Percentiles rank a stretch among this genome's conserved stretches.
phyloP scores from a whole-genome alignment of 345 rosid genomes.

The Euphorbia lathyris region DNA sequence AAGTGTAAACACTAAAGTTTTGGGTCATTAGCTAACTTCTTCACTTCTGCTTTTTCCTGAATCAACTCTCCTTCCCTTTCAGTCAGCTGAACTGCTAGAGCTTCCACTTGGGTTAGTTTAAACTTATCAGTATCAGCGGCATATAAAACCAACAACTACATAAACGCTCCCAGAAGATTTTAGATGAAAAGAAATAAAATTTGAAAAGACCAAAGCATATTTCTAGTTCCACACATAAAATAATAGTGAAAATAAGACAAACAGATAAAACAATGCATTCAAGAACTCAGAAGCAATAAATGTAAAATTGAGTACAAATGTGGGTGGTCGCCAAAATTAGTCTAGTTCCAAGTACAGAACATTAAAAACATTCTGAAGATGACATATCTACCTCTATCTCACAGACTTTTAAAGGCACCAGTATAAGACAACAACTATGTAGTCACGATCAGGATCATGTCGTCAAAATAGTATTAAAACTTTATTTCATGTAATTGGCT shows the following conservation, averaged over 20 bases:
- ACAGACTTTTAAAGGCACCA: background rate
- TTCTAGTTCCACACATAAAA: background rate
- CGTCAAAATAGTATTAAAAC: too few relatives aligned
- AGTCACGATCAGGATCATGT: background rate
- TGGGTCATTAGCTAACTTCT: constrained; percentile 77
- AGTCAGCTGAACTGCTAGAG: constrained; percentile 89
- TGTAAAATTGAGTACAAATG: background rate
- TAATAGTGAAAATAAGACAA: background rate
- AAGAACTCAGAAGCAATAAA: background rate
- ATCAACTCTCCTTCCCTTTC: constrained; percentile 95
- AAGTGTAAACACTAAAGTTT: background rate
- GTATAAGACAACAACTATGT: background rate
- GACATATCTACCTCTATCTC: background rate
- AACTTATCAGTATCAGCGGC: background rate
- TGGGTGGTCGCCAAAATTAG: background rate
- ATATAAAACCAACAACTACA: constrained; percentile 9
- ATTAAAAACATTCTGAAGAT: background rate
- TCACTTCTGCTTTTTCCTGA: constrained; percentile 93
- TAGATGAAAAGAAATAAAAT: background rate
- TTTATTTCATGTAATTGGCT: background rate
- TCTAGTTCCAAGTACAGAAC: background rate
- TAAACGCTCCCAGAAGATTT: constrained; percentile 1
- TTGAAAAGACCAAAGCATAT: background rate
- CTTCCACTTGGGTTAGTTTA: constrained; percentile 65
- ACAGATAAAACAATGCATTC: background rate